Percentiles rank a stretch among this genome's conserved stretches.
Conservation (phyloP, 2,329 filamentous ascomycete genomes). For the Huntiella savannae region DNA sequence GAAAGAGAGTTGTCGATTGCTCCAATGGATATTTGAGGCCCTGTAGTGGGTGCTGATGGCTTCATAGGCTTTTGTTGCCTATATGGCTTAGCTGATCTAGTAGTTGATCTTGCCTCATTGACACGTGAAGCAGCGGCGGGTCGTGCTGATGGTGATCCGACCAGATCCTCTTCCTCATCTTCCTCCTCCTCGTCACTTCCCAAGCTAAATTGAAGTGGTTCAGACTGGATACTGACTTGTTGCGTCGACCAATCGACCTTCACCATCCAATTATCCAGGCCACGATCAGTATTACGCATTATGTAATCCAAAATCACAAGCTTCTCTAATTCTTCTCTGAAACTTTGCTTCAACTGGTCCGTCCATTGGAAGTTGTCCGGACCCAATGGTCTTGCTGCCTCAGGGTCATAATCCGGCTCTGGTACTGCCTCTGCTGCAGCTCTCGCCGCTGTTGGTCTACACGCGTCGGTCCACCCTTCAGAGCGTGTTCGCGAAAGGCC, state of each 20-base stretch:
- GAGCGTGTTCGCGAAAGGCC: constrained; percentile 43
- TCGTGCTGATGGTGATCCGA: constrained; percentile 23
- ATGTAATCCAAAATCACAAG: constrained; percentile 96
- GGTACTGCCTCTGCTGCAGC: constrained; percentile 21
- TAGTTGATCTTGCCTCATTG: constrained; percentile 21
- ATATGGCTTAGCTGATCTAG: constrained; percentile 44
- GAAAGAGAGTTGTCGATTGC: constrained; percentile 96
- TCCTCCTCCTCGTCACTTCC: constrained; percentile 28
- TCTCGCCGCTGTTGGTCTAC: constrained; percentile 41
- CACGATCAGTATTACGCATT: constrained; percentile 95
- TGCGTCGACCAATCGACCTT: constrained; percentile 76
- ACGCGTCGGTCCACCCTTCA: constrained; percentile 58
- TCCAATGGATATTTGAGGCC: constrained; percentile 54
- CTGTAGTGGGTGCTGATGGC: constrained; percentile 28
- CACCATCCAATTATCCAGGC: constrained; percentile 98
- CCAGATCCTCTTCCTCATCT: constrained; percentile 24
- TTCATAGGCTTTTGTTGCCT: constrained; percentile 70
- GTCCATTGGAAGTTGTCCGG: constrained; percentile 64
- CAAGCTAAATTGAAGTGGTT: constrained; percentile 52
- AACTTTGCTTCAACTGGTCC: constrained; percentile 69
- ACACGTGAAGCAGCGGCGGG: constrained; percentile 29
- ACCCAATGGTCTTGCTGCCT: constrained; percentile 20
- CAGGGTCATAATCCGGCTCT: constrained; percentile 25
- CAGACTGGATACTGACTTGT: constrained; percentile 68
- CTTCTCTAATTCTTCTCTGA: constrained; percentile 89